Percentiles rank a stretch among this genome's conserved stretches.
phyloP scores from a whole-genome alignment of 164 flowering plant genomes.

The Echeveria elegans region DNA sequence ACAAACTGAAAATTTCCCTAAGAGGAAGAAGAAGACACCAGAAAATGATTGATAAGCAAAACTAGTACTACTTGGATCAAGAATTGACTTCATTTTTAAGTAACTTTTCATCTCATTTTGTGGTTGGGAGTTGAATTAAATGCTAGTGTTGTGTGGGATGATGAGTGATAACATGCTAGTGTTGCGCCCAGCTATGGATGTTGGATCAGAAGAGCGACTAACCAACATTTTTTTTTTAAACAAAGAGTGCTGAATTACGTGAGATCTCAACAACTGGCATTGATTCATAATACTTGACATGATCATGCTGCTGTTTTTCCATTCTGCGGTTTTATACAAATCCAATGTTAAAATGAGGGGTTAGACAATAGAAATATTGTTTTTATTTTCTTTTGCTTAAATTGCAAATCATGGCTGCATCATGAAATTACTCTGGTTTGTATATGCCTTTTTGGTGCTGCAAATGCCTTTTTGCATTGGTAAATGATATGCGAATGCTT shows the following conservation, averaged over 20 bases:
- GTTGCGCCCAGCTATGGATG: background rate
- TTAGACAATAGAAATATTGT: background rate
- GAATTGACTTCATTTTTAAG: background rate
- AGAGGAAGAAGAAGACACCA: too few relatives aligned
- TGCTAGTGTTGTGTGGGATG: background rate
- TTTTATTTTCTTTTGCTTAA: background rate
- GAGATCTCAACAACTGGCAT: conserved; percentile 3
- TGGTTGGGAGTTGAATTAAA: background rate
- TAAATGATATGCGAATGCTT: background rate
- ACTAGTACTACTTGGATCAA: background rate
- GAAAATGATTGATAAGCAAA: background rate
- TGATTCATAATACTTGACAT: background rate
- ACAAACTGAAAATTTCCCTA: too few relatives aligned
- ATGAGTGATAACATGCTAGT: background rate
- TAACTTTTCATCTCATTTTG: background rate
- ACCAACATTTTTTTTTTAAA: background rate
- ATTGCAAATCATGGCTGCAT: background rate
- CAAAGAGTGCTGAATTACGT: background rate
- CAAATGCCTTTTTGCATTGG: background rate
- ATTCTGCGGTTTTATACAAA: background rate
- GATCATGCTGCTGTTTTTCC: background rate
- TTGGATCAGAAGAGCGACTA: background rate
- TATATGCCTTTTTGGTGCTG: background rate
- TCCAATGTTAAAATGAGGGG: background rate
- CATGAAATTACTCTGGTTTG: background rate